Conservation (phyloP, 768 basidiomycete species). For the Guyanaporus albipodus region DNA sequence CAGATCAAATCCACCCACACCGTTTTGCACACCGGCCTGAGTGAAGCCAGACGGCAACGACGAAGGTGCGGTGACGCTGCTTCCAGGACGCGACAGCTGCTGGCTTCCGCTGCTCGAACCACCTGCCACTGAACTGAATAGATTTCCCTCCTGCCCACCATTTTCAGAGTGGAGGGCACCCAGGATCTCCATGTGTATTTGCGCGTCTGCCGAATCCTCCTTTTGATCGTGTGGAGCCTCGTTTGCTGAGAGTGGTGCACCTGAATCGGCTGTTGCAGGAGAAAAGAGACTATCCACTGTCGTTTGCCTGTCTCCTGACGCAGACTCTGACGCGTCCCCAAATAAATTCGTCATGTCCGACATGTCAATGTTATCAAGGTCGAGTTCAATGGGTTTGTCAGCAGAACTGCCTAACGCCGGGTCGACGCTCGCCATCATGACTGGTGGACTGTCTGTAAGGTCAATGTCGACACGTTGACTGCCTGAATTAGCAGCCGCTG, state of each 20-base stretch:
- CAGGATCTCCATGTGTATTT: constrained; percentile 36
- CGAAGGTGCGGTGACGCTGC: constrained; percentile 34
- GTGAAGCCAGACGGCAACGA: constrained; percentile 44
- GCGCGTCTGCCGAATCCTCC: constrained; percentile 12
- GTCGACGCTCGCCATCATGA: constrained; percentile 28
- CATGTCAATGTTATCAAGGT: constrained; percentile 67
- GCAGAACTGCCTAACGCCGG: constrained; percentile 54
- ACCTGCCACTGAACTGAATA: constrained; percentile 29
- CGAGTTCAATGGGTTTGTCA: constrained; percentile 80
- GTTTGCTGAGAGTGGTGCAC: constrained; percentile 13
- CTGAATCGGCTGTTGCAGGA: constrained; percentile 33
- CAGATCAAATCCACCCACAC: constrained; percentile 44
- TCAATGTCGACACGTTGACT: constrained; percentile 49
- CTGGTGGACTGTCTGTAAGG: constrained; percentile 40
- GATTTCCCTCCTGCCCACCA: constrained; percentile 12
- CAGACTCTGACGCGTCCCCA: constrained; percentile 41
- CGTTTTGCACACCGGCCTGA: constrained; percentile 17
- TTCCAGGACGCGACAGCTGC: constrained; percentile 13
- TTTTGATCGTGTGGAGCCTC: constrained; percentile 20
- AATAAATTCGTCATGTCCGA: constrained; percentile 47
- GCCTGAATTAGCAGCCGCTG: constrained; percentile 35
- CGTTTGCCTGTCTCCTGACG: constrained; percentile 32
- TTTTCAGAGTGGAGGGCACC: constrained; percentile 29
- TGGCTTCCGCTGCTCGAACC: constrained; percentile 15
- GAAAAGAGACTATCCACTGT: constrained; percentile 51